Evolutionary conservation across 176 grass and related monocot genomes (phyloP), one percentile per base, ranked within the genome.

Genomic region (Panicum miliaceum): DNA sequence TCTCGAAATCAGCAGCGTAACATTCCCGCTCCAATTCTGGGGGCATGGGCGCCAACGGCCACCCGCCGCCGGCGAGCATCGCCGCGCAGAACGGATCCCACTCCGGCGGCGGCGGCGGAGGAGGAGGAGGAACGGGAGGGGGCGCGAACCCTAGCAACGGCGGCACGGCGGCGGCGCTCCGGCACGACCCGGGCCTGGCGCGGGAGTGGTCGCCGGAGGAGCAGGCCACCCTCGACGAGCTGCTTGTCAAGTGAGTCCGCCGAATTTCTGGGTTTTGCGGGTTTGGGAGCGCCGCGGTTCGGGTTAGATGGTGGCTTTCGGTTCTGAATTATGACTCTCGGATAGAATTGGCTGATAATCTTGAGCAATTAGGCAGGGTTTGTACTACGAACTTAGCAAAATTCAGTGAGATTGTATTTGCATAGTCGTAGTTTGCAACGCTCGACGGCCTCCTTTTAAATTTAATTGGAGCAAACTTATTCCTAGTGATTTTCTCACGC

Each of bases 181-280:
- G 80, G 86, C 95, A 97, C 70, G 90, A 97, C 88, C 95, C 95
- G 0, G 95, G 95, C 8, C 72, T 97, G 62, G 88, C 95, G 59
- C 53, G 90, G 51, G 90, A 94, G 86, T 97, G 95, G 95, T 84
- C 90, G 26, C 11, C 86, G 58, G 92, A 97, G 50, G 95, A 97
- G 83, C 95, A 97, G 81, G 72, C 88, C 79, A 68, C 61, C 75
- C 89, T 97, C 56, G 90, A 97, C 43, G 90, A 94, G 46, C 84
- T 84, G 58, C 92, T 97, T 10, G 80, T 60, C 70, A 94, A 86
- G 95, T 97, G 81, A 94, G 90, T 89, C 4, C 5, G 54, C 18
- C 37, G 75, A 56, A 62, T 65, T 71, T 14, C 27, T 45, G 12
- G 53, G 45, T 86, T 80, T 48, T 43, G 75, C 53, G 1, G 20